Conservation (phyloP, 768 basidiomycete species). For the Boletus vermiculosoides region DNA sequence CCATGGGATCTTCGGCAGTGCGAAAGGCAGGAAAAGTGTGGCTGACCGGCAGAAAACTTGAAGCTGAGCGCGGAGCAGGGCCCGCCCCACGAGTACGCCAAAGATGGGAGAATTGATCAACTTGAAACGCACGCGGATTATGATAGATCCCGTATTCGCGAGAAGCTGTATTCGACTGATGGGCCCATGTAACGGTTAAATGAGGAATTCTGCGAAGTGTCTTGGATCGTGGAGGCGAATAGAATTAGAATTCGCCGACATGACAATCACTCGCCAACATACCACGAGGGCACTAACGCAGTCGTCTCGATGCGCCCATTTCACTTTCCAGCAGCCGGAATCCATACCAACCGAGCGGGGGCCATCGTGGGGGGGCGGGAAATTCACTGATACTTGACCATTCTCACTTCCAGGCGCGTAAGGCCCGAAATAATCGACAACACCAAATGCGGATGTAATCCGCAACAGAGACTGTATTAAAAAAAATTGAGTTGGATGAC, state of each 20-base stretch:
- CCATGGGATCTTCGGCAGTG: not conserved
- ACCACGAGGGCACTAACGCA: constrained; percentile 73
- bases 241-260: constrained; percentile 1
- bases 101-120: constrained; percentile 7
- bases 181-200: constrained; percentile 77
- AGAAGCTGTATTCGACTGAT: constrained; percentile 44
- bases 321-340: constrained; percentile 66
- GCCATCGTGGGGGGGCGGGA: constrained; percentile 55
- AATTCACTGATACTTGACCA: constrained; percentile 16
- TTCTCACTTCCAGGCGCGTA: constrained; percentile 25
- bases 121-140: constrained; percentile 10
- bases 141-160: constrained; percentile 18
- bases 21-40: constrained; percentile 15
- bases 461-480: constrained; percentile 46
- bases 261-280: constrained; percentile 15
- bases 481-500: constrained; percentile 7
- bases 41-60: constrained; percentile 18
- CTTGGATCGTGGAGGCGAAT: constrained; percentile 35
- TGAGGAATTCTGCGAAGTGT: constrained; percentile 69
- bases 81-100: constrained; percentile 21
- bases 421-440: constrained; percentile 53
- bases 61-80: constrained; percentile 9
- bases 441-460: constrained; percentile 61
- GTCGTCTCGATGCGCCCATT: constrained; percentile 76
- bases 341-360: constrained; percentile 59